Percentiles rank a stretch among this genome's conserved stretches.
Evolutionary conservation across 805 yeast genomes (phyloP).

Genomic region (Suhomyces vadensis): DNA sequence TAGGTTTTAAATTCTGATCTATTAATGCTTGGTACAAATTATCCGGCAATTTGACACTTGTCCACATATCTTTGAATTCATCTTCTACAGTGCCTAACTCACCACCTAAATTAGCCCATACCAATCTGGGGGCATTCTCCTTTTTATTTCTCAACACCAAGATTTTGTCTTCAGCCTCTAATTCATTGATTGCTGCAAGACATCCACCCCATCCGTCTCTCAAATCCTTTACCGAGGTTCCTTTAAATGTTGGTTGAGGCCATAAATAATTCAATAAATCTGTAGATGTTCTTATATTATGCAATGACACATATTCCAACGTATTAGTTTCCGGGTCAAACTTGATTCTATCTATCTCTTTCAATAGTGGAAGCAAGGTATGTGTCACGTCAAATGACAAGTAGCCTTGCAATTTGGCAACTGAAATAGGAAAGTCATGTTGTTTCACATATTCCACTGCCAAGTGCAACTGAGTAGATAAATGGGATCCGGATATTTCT

Average conservation of each 20-base stretch:
- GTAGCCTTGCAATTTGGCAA: constrained; percentile 65
- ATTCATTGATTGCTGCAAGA: constrained; percentile 68
- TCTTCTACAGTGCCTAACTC: constrained; percentile 70
- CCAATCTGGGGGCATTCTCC: constrained; percentile 87
- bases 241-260: constrained; percentile 83
- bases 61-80: constrained; percentile 85
- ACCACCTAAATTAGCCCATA: constrained; percentile 87
- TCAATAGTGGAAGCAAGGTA: constrained; percentile 68
- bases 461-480: constrained; percentile 82
- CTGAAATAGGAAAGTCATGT: constrained; percentile 67
- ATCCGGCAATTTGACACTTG: constrained; percentile 73
- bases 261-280: constrained; percentile 74
- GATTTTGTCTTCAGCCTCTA: constrained; percentile 75
- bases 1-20: constrained; percentile 90
- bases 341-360: constrained; percentile 74
- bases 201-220: constrained; percentile 97
- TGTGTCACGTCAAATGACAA: constrained; percentile 60
- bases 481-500: constrained; percentile 54
- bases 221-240: constrained; percentile 76
- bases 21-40: constrained; percentile 77
- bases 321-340: constrained; percentile 63
- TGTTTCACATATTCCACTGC: constrained; percentile 88
- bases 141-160: constrained; percentile 87
- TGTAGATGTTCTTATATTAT: constrained; percentile 78
- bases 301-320: constrained; percentile 84